These are phyloP conservation scores for Lasiodiplodia theobromae DNA, from an alignment of 2,329 filamentous ascomycete genomes.

Conservation along the genomic window DNA sequence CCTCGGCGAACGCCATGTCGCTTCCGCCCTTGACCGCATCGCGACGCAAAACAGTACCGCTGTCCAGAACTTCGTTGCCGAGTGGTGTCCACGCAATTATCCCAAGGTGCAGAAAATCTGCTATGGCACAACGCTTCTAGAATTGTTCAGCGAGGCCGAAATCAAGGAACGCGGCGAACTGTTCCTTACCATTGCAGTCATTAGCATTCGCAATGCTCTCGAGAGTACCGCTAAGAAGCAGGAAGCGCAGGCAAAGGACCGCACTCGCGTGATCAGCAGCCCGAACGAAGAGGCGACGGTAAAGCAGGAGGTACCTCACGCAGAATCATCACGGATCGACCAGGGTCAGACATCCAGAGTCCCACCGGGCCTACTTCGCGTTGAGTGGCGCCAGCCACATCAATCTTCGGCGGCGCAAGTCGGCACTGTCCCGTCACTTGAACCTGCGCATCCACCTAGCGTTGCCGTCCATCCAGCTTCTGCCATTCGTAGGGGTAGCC, in stretches of 20 bases:
- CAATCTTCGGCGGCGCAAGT: not conserved
- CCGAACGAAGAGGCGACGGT: not conserved
- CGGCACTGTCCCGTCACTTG: not conserved
- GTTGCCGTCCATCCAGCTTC: not conserved
- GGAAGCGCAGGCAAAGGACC: not conserved
- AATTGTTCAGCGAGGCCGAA: constrained; percentile 11
- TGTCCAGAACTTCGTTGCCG: constrained; percentile 35
- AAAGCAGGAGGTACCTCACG: not conserved
- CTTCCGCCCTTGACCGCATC: constrained; percentile 41
- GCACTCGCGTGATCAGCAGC: not conserved
- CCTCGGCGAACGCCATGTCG: constrained; percentile 39
- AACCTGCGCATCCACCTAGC: too few relatives aligned
- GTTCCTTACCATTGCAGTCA: constrained; percentile 12
- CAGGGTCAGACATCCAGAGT: not conserved
- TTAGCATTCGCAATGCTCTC: not conserved
- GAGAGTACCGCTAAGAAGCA: not conserved
- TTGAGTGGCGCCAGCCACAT: constrained; percentile 1
- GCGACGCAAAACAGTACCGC: constrained; percentile 36
- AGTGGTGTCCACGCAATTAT: constrained; percentile 37
- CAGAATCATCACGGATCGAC: not conserved
- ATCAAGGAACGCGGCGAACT: constrained; percentile 5
- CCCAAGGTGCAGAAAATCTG: not conserved
- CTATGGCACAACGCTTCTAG: not conserved
- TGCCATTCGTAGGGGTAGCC: not conserved
- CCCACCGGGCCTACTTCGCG: not conserved